phyloP scores from a whole-genome alignment of 768 basidiomycete genomes.

The Dacryopinax primogenitus region DNA sequence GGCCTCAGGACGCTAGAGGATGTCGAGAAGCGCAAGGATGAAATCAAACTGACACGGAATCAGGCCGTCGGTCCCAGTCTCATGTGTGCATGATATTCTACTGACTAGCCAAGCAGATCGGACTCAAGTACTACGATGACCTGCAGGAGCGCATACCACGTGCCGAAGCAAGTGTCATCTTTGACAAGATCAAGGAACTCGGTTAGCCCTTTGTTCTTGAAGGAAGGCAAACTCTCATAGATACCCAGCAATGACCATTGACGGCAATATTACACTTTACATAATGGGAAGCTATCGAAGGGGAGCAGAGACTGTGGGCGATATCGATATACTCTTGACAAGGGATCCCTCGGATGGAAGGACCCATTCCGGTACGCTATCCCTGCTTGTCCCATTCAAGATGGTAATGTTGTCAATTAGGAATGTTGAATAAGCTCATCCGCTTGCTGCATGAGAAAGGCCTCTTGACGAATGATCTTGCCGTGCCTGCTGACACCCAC shows the following conservation, averaged over 20 bases:
- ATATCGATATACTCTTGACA: constrained; percentile 83
- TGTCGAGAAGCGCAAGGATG: constrained; percentile 44
- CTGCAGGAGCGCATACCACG: constrained; percentile 79
- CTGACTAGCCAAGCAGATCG: constrained; percentile 31
- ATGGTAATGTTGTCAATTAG: constrained; percentile 26
- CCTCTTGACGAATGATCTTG: constrained; percentile 71
- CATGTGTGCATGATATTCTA: background rate
- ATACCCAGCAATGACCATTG: constrained; percentile 51
- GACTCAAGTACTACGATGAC: constrained; percentile 59
- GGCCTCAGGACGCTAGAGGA: constrained; percentile 75
- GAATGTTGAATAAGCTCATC: constrained; percentile 49
- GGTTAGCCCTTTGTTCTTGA: constrained; percentile 33
- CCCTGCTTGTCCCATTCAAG: background rate
- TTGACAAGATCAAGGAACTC: constrained; percentile 53
- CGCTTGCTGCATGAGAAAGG: constrained; percentile 40
- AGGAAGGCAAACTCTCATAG: constrained; percentile 4
- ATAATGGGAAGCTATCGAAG: constrained; percentile 88
- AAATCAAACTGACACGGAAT: constrained; percentile 43
- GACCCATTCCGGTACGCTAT: constrained; percentile 51
- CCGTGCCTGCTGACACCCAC: constrained; percentile 50
- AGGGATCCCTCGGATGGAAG: constrained; percentile 56
- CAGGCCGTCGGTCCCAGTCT: constrained; percentile 33
- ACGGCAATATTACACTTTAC: constrained; percentile 57
- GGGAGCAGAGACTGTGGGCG: constrained; percentile 56
- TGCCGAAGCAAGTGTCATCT: constrained; percentile 61